A percentile compares a stretch with the other conserved stretches of the same genome.
phyloP scores from a whole-genome alignment of 2,329 filamentous ascomycete genomes.

The Pseudocercospora cruenta region DNA sequence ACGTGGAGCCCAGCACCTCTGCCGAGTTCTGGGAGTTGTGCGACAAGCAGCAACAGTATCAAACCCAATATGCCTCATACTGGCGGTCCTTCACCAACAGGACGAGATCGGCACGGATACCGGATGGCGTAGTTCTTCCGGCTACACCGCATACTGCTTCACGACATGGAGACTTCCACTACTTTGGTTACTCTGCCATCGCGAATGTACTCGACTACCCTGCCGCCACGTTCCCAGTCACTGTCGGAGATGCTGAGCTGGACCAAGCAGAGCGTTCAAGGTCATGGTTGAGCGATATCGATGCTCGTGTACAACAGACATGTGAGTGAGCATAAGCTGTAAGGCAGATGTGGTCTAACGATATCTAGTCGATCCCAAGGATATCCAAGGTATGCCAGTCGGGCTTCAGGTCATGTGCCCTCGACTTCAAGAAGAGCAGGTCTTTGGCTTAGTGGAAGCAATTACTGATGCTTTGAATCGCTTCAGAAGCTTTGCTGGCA shows the following conservation, averaged over 20 bases:
- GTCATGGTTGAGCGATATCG: conserved; percentile 16
- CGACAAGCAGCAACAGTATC: conserved; percentile 19
- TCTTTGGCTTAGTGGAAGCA: conserved; percentile 25
- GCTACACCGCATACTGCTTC: conserved; percentile 23
- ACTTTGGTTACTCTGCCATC: conserved; percentile 25
- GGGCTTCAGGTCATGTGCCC: conserved; percentile 32
- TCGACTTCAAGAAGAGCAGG: conserved; percentile 34
- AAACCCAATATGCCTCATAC: conserved; percentile 23
- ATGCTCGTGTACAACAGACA: conserved; percentile 17
- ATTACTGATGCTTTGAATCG: conserved; percentile 19
- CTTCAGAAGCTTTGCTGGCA: too few species aligned
- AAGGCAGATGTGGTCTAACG: conserved; percentile 4
- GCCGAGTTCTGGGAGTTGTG: conserved; percentile 30
- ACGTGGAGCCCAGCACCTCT: conserved; percentile 9
- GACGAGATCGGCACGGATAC: conserved; percentile 19
- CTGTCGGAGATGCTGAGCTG: conserved; percentile 3
- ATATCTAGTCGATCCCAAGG: conserved; percentile 18
- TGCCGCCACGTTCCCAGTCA: conserved; percentile 22
- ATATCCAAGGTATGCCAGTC: conserved; percentile 29
- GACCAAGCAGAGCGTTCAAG: background rate
- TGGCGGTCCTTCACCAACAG: conserved; percentile 19
- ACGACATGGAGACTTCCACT: conserved; percentile 20
- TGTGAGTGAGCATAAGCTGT: conserved; percentile 15
- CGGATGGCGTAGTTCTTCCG: conserved; percentile 30
- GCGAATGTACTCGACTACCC: conserved; percentile 23